Base-by-base conservation (phyloP, 75 land plant genomes). In the Pinus albicaulis region DNA sequence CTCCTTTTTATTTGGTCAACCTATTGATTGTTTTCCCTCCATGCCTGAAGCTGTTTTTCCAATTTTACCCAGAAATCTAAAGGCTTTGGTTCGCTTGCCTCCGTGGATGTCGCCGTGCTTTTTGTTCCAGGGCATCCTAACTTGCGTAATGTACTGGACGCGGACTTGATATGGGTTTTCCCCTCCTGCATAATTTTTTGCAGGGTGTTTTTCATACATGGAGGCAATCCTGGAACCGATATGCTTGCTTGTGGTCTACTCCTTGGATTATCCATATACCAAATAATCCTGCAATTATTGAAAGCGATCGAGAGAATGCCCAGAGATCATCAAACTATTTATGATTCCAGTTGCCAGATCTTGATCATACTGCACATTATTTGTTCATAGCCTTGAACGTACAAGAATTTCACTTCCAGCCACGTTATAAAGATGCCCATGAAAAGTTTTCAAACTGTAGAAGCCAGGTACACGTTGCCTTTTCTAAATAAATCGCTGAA, bases 21-120 rank as follows among this genome's bases (percentile, higher is more conserved):
- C 98, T 95, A 96, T 57, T 22, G 3, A 58, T 85, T 79, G 76
- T 96, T 92, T 28, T 86, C 84, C 75, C 80, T 88, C 99, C 99
- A 96, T 48, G 79, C 76, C 57, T 89, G 86, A 59, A 96, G 31
- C 76, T 94, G 98, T 82, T 86, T 83, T 23, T 85, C 89, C 79
- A 86, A 79, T 59, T 72, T 73, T 22, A 72, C 71, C n/a, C 66
- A 70, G 38, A 75, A 79, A 41, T 55, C 57, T 19, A 38, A 55
- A 36, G 31, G n/a, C 13, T 65, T 52, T n/a, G 76, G 69, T 66
- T 83, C 28, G 64, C 63, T 10, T 71, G 31, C 74, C 74, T 25
- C 44, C 26, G 17, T 26, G 57, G 34, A 5, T 25, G 24, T 6
- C 13, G 20, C 74, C 16, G 17, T 72, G 6, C 57, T 19, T 55